phyloP scores from a whole-genome alignment of 495 filamentous ascomycete species.

The Elaphomyces granulatus region DNA sequence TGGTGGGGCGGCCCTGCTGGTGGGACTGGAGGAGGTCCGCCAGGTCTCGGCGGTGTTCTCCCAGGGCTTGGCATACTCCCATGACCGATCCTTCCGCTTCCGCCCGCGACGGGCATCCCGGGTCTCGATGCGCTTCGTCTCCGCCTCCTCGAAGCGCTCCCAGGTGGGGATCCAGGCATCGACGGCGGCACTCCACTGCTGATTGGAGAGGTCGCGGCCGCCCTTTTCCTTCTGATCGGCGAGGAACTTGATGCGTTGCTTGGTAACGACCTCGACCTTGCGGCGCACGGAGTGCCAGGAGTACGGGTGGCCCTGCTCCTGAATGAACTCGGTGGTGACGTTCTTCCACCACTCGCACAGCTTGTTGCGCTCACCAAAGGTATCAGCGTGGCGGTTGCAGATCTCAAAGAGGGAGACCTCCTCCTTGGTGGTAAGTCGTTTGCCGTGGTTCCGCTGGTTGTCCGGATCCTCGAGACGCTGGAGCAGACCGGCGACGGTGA shows the following conservation, averaged over 20 bases:
- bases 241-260: constrained; percentile 29
- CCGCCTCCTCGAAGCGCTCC: constrained; percentile 27
- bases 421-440: constrained; percentile 30
- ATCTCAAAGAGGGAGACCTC: constrained; percentile 32
- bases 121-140: constrained; percentile 28
- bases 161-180: constrained; percentile 33
- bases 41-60: constrained; percentile 9
- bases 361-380: constrained; percentile 32
- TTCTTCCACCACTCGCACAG: constrained; percentile 36
- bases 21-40: neutral
- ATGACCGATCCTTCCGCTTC: constrained; percentile 16
- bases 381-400: constrained; percentile 26
- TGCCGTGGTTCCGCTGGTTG: constrained; percentile 23
- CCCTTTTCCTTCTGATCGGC: constrained; percentile 23
- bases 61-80: neutral
- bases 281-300: constrained; percentile 35
- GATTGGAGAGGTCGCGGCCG: constrained; percentile 23
- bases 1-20: neutral
- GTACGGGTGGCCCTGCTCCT: constrained; percentile 27
- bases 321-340: constrained; percentile 27
- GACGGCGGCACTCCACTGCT: constrained; percentile 25
- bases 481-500: constrained; percentile 14
- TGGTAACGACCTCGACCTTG: constrained; percentile 32
- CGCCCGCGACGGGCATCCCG: constrained; percentile 28
- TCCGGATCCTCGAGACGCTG: neutral